Conservation (phyloP, 2,329 filamentous ascomycete species). For the Chaetomiaceae sp. region DNA sequence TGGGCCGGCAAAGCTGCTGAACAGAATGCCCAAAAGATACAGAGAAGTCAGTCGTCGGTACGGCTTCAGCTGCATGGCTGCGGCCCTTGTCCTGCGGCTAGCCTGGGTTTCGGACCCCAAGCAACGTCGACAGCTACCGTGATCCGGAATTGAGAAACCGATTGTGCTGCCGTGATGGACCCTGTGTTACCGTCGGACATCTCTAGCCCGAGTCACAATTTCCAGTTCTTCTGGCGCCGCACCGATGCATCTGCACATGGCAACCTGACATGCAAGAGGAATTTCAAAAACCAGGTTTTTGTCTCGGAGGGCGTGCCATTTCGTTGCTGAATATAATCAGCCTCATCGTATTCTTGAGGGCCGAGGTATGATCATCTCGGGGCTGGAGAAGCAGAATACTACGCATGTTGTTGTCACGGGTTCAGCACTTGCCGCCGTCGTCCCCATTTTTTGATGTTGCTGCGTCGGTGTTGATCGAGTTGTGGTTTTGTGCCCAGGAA, state of each 20-base stretch:
- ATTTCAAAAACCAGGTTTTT: constrained; percentile 1
- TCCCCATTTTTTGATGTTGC: background rate
- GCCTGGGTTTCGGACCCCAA: no score
- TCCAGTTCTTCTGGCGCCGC: no score
- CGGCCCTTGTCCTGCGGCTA: no score
- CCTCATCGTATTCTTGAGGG: background rate
- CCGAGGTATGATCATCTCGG: background rate
- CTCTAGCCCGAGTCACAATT: no score
- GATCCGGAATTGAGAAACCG: background rate
- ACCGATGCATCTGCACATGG: no score
- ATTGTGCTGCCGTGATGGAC: background rate
- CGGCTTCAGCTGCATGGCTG: no score
- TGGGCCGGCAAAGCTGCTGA: background rate
- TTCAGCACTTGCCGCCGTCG: background rate
- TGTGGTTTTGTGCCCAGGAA: no score
- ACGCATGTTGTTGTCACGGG: background rate
- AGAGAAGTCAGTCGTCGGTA: no score
- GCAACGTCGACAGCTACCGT: no score
- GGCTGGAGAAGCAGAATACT: constrained; percentile 1
- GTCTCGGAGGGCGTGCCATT: background rate
- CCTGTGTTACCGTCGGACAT: background rate
- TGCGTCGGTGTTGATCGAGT: no score
- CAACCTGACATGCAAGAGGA: constrained; percentile 1
- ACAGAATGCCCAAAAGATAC: no score
- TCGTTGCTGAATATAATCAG: background rate